Conservation (phyloP, 768 basidiomycete genomes). For the Tricholoma furcatifolium region DNA sequence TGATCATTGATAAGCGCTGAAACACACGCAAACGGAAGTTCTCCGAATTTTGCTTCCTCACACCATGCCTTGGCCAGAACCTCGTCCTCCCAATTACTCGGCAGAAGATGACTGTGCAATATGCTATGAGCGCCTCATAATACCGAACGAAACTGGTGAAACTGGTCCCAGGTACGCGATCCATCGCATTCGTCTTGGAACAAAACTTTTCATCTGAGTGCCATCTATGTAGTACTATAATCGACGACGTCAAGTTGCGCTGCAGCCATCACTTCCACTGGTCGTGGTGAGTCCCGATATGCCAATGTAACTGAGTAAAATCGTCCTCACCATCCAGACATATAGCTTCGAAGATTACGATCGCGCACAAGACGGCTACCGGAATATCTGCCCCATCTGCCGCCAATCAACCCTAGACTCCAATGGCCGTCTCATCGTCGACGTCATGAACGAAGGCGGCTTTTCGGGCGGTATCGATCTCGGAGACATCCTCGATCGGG, state of each 20-base stretch:
- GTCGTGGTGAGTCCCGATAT: constrained; percentile 5
- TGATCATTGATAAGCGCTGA: no score
- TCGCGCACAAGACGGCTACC: constrained; percentile 7
- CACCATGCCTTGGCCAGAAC: constrained; percentile 7
- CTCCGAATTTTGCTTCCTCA: not conserved
- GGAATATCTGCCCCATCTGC: constrained; percentile 8
- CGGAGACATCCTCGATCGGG: constrained; percentile 9
- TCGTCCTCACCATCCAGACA: not conserved
- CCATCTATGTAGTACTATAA: constrained; percentile 5
- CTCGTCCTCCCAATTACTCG: constrained; percentile 7
- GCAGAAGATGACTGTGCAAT: constrained; percentile 8
- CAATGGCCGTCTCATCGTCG: constrained; percentile 6
- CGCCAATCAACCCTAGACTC: constrained; percentile 7
- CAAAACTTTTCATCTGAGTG: not conserved
- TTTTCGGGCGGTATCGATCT: constrained; percentile 10
- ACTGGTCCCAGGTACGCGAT: constrained; percentile 4
- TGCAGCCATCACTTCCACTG: constrained; percentile 12
- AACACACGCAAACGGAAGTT: no score
- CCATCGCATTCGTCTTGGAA: not conserved
- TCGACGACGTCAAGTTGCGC: constrained; percentile 10
- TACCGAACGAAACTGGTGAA: constrained; percentile 7
- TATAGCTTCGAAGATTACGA: constrained; percentile 13
- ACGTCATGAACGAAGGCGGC: constrained; percentile 11
- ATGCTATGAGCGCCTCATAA: constrained; percentile 6
- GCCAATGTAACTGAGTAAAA: not conserved